These are phyloP conservation scores for Phoma sp. DNA, from an alignment of 2,329 filamentous ascomycete genomes.

Conservation along the genomic window DNA sequence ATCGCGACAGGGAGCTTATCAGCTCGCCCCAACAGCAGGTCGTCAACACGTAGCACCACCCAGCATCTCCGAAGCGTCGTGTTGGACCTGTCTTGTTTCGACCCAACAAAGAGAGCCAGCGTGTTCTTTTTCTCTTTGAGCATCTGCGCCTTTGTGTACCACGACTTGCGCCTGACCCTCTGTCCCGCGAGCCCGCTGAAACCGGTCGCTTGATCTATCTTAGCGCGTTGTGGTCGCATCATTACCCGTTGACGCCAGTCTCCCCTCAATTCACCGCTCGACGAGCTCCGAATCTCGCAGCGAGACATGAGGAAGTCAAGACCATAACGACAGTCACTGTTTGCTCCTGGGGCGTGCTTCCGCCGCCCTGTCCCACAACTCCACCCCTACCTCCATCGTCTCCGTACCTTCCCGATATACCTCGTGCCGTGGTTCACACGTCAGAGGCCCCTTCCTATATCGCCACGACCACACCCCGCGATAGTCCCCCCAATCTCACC, in stretches of 20 bases:
- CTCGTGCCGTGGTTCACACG: constrained; percentile 26
- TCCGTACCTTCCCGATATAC: constrained; percentile 17
- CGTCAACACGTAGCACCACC: constrained; percentile 6
- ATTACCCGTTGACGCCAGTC: constrained; percentile 27
- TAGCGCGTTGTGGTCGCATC: constrained; percentile 34
- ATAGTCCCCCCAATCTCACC: constrained; percentile 13
- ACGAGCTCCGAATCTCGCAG: constrained; percentile 20
- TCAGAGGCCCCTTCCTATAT: constrained; percentile 18
- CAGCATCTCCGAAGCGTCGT: not conserved
- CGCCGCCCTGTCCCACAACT: constrained; percentile 2
- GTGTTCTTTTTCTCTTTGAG: not conserved
- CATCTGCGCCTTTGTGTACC: constrained; percentile 17
- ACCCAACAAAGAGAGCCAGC: constrained; percentile 1
- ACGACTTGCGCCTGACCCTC: constrained; percentile 27
- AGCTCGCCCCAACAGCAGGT: constrained; percentile 7
- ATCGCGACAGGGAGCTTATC: constrained; percentile 11
- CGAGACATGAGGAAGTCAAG: constrained; percentile 27
- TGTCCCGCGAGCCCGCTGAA: constrained; percentile 18
- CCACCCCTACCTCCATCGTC: constrained; percentile 4
- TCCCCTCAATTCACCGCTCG: constrained; percentile 29
- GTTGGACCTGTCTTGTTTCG: not conserved
- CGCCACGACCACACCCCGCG: constrained; percentile 19
- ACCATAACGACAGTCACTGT: constrained; percentile 21
- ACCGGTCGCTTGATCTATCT: constrained; percentile 24
- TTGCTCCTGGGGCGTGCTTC: constrained; percentile 15